Percentiles rank a stretch among this genome's conserved stretches.
phyloP scores from a whole-genome alignment of 2,329 filamentous ascomycete species.

The Ceratocystis alfenasii region DNA sequence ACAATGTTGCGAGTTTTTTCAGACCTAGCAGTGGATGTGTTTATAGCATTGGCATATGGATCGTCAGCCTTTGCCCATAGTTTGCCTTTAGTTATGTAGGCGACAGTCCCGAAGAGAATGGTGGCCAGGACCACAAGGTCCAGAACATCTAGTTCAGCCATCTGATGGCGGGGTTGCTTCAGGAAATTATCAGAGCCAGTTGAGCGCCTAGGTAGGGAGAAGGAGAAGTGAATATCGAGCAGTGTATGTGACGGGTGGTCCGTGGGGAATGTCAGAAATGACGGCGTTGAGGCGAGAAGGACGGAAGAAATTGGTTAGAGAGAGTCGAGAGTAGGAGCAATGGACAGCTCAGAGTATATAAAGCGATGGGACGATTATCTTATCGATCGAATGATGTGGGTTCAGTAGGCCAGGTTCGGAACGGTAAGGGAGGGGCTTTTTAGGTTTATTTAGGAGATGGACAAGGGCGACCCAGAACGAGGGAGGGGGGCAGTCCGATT shows the following conservation, averaged over 20 bases:
- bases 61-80: constrained; percentile 85
- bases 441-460: not conserved
- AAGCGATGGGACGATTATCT: not conserved
- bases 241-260: not conserved
- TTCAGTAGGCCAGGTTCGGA: not conserved
- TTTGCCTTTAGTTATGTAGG: constrained; percentile 96
- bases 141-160: constrained; percentile 94
- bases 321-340: not conserved
- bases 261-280: not conserved
- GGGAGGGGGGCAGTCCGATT: not conserved
- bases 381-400: constrained; percentile 3
- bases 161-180: constrained; percentile 34
- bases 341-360: not conserved
- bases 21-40: constrained; percentile 57
- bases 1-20: constrained; percentile 84
- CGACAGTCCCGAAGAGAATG: constrained; percentile 74
- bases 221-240: not conserved
- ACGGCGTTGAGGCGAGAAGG: not conserved
- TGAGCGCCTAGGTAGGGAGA: not conserved
- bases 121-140: constrained; percentile 83
- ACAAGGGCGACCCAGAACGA: not conserved
- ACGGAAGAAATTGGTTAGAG: not conserved
- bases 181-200: not conserved
- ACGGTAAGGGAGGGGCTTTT: not conserved
- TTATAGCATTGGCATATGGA: constrained; percentile 66